phyloP scores from a whole-genome alignment of 176 grass and related monocot species.

The Echinochloa phyllopogon region DNA sequence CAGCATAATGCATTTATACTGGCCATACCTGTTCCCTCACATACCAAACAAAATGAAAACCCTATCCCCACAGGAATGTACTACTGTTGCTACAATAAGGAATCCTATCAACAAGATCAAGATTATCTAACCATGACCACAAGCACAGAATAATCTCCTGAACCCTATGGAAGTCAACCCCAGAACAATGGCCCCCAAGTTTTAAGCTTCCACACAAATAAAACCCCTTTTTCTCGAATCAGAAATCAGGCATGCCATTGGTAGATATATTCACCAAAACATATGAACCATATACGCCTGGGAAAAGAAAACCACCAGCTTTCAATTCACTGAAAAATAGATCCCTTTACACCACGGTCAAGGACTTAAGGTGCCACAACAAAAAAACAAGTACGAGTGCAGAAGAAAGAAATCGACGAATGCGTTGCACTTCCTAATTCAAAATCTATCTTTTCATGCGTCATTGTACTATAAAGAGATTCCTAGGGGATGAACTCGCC shows the following conservation, averaged over 20 bases:
- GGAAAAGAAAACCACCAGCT: slow-evolving; percentile 9
- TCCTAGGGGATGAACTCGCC: not conserved
- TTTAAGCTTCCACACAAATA: not conserved
- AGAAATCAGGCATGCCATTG: not conserved
- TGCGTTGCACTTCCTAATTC: not conserved
- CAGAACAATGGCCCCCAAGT: slow-evolving; percentile 23
- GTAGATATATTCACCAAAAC: not conserved
- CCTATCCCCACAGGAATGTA: slow-evolving; percentile 26
- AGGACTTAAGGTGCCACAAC: not conserved
- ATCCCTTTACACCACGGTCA: slow-evolving; percentile 2
- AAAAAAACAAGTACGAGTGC: slow-evolving; percentile 2
- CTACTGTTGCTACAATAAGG: not conserved
- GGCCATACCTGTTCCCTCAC: slow-evolving; percentile 28
- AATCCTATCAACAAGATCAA: slow-evolving; percentile 39
- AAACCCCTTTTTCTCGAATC: slow-evolving; percentile 23
- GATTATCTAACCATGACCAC: slow-evolving; percentile 38
- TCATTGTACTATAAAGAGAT: slow-evolving; percentile 6
- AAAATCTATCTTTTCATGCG: slow-evolving; percentile 20
- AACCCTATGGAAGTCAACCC: slow-evolving; percentile 52
- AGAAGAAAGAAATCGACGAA: slow-evolving; percentile 27
- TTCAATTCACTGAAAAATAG: slow-evolving; percentile 27
- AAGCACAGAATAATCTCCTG: slow-evolving; percentile 35
- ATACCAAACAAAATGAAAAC: slow-evolving; percentile 24
- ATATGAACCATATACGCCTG: not conserved
- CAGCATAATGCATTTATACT: slow-evolving; percentile 31